Evolutionary conservation across 1,284 basidiomycete genomes (phyloP).

Genomic region (Heliocybe sulcata): DNA sequence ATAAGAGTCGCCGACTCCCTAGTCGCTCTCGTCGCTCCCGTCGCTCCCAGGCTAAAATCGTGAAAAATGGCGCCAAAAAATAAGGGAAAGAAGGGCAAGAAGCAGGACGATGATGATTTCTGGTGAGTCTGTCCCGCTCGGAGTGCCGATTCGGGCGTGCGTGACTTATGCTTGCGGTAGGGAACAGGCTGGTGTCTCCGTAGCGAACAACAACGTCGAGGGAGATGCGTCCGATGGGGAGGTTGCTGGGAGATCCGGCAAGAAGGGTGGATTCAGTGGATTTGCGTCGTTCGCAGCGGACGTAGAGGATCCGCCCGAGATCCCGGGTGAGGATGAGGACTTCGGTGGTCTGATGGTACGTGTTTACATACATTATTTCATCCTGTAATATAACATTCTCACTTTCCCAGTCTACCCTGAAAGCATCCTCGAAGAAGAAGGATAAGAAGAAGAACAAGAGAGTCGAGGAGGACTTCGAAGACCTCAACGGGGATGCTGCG

Average conservation of each 20-base stretch:
- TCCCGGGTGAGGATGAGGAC: slow-evolving; percentile 53
- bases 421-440: slow-evolving; percentile 47
- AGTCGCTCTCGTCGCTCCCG: too few relatives aligned
- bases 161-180: slow-evolving; percentile 26
- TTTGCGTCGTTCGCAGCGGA: slow-evolving; percentile 45
- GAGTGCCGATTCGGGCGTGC: not conserved
- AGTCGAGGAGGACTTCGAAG: slow-evolving; percentile 20
- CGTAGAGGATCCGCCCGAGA: slow-evolving; percentile 28
- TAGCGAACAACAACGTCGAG: slow-evolving; percentile 36
- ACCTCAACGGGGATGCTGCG: slow-evolving; percentile 19
- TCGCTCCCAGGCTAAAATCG: not conserved
- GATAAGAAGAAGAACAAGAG: slow-evolving; percentile 63
- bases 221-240: slow-evolving; percentile 39
- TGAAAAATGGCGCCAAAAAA: slow-evolving; percentile 77
- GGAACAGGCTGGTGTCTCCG: slow-evolving; percentile 63
- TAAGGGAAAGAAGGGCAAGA: slow-evolving; percentile 84
- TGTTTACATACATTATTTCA: slow-evolving; percentile 6
- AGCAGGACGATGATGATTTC: slow-evolving; percentile 72
- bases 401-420: slow-evolving; percentile 34
- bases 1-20: too few relatives aligned
- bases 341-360: slow-evolving; percentile 83
- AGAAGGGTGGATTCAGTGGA: slow-evolving; percentile 36
- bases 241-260: slow-evolving; percentile 14
- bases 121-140: slow-evolving; percentile 44
- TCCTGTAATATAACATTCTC: not conserved